Evolutionary conservation across 805 yeast genomes (phyloP), one percentile per base, ranked within the genome.

Genomic region (Cyberlindnera misumaiensis): DNA sequence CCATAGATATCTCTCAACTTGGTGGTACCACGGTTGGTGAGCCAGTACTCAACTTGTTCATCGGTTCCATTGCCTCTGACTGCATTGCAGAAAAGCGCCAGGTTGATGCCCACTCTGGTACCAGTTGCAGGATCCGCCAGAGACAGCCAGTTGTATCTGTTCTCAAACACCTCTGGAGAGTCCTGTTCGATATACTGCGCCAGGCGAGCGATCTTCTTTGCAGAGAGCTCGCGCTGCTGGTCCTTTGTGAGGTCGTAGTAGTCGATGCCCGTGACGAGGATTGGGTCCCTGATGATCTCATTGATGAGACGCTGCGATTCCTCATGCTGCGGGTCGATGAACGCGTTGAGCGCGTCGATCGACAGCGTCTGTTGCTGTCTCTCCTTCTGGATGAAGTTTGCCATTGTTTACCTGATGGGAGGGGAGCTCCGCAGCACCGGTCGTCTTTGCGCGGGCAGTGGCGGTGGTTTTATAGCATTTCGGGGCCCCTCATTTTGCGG

Each of bases 51-150:
- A 51, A 81, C 73, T 67, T 89, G 97, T 41, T 77, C 85, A 26
- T 75, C 72, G 8, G 97, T 82, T 47, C 96, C 97, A 51, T 84
- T 83, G 45, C 96, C 96, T 49, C 81, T 76, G 41, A 89, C 65
- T 41, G 95, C 85, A 41, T 77, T 74, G 38, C 86, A 70, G 58
- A 90, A 90, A 41, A 89, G 70, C 4, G 96, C 96, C 47, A 82
- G 68, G 65, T 89, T 95, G 40, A 89, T 88, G 30, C 95, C 96
- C 36, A 85, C 62, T 52, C 97, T 75, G 25, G 96, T 88, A 37
- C 78, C 76, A 32, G 83, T 65, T 49, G 80, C 80, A 13, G 95
- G 94, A 59, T 90, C 97, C 45, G 80, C 70, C 32, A 80, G 66
- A 13, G 78, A 77, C 24, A 80, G 59, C 40, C 80, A 47, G 25